Conservation (phyloP, 306 rosid genomes). For the Prunus mira region DNA sequence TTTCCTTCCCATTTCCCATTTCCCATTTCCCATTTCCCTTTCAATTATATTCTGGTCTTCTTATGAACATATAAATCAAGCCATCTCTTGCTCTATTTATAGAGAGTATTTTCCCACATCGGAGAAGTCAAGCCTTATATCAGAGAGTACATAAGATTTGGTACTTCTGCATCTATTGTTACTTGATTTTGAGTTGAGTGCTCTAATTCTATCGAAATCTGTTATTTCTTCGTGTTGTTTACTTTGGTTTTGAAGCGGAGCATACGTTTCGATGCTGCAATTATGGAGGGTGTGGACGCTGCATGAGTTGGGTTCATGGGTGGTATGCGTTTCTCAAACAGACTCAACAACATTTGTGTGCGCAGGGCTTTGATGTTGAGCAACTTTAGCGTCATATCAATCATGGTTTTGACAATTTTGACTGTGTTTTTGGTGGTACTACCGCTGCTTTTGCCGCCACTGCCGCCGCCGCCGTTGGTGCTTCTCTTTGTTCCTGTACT, state of each 20-base stretch:
- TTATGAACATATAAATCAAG: not conserved
- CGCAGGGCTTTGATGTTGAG: not conserved
- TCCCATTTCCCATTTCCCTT: not conserved
- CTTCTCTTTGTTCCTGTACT: not conserved
- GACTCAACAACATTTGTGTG: too few species aligned
- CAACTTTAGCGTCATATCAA: not conserved
- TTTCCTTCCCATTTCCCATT: not conserved
- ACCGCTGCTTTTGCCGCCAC: not conserved
- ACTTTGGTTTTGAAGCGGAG: not conserved
- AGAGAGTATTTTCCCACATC: too few species aligned
- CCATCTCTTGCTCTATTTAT: not conserved
- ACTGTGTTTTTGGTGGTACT: not conserved
- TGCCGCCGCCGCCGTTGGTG: not conserved
- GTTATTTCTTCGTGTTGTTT: not conserved
- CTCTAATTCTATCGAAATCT: not conserved
- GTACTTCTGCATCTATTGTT: not conserved
- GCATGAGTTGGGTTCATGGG: too few species aligned
- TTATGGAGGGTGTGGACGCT: too few species aligned
- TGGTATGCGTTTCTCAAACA: too few species aligned
- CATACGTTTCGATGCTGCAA: not conserved
- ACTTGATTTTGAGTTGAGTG: not conserved
- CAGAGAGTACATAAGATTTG: too few species aligned
- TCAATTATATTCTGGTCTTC: too few species aligned
- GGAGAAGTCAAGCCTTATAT: too few species aligned
- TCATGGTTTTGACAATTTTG: not conserved